Percentiles rank a stretch among this genome's conserved stretches.
Evolutionary conservation across 2,329 filamentous ascomycete species (phyloP).

Genomic region (Niveomyces coronatus): DNA sequence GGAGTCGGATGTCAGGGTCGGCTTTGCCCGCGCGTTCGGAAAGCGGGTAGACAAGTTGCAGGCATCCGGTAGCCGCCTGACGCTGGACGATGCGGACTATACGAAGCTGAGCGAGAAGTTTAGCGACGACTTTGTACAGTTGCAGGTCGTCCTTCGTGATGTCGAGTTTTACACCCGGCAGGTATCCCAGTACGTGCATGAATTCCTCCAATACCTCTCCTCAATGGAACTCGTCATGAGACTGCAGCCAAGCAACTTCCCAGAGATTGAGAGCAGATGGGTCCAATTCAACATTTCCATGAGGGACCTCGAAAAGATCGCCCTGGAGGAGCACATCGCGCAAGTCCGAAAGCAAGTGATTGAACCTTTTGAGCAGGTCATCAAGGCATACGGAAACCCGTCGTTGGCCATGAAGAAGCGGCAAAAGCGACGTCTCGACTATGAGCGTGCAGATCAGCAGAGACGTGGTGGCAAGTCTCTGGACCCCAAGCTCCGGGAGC

Average conservation of each 20-base stretch:
- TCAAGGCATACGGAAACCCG: conserved; percentile 73
- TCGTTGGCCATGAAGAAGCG: conserved; percentile 89
- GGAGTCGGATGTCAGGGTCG: conserved; percentile 77
- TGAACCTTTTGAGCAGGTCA: conserved; percentile 68
- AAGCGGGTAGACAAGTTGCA: conserved; percentile 78
- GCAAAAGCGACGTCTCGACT: conserved; percentile 84
- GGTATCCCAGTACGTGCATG: conserved; percentile 66
- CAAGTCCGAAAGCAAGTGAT: conserved; percentile 75
- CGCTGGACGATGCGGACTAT: conserved; percentile 74
- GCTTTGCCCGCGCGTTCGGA: conserved; percentile 79
- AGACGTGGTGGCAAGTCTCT: conserved; percentile 74
- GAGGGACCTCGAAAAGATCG: conserved; percentile 73
- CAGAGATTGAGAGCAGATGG: conserved; percentile 90
- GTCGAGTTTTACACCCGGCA: conserved; percentile 89
- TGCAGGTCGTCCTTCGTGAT: conserved; percentile 87
- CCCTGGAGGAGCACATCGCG: conserved; percentile 66
- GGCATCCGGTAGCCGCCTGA: conserved; percentile 47
- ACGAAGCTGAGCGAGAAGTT: conserved; percentile 75
- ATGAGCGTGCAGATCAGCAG: conserved; percentile 68
- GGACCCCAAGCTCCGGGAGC: conserved; percentile 74
- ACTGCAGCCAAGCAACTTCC: conserved; percentile 58
- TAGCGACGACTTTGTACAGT: conserved; percentile 79
- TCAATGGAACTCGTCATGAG: conserved; percentile 78
- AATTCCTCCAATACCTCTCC: conserved; percentile 69
- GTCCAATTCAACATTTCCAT: conserved; percentile 81